These are phyloP conservation scores for Tricholoma hemisulphureum DNA, from an alignment of 768 basidiomycete genomes.

Conservation along the genomic window DNA sequence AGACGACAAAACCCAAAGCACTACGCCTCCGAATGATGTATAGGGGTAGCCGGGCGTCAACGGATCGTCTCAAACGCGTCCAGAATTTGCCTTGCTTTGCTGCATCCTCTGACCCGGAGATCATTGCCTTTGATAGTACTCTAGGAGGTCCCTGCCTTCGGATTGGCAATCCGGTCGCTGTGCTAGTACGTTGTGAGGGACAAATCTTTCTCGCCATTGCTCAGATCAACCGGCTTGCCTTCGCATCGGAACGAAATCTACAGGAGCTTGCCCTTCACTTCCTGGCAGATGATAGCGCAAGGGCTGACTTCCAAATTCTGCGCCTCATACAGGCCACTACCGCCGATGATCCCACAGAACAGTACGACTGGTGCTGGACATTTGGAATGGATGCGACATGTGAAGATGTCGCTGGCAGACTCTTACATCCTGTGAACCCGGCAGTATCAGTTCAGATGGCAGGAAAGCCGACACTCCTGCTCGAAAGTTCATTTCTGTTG, in stretches of 20 bases:
- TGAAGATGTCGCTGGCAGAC: too few species aligned
- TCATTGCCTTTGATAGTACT: neutral
- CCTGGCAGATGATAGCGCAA: neutral
- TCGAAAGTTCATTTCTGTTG: too few species aligned
- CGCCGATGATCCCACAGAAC: constrained; percentile 2
- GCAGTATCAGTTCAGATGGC: too few species aligned
- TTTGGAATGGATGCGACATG: neutral
- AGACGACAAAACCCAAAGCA: neutral
- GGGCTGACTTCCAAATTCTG: neutral
- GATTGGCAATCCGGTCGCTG: neutral
- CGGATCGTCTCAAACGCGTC: too few species aligned
- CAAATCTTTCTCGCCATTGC: too few species aligned
- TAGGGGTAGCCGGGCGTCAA: neutral
- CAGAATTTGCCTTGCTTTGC: neutral
- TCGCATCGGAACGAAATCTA: neutral
- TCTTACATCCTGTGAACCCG: too few species aligned
- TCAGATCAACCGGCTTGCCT: too few species aligned
- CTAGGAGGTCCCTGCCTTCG: neutral
- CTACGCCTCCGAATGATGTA: neutral
- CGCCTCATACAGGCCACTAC: neutral
- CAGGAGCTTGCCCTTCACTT: neutral
- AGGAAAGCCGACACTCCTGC: too few species aligned
- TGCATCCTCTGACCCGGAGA: neutral
- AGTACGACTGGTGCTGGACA: constrained; percentile 16
- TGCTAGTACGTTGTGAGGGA: neutral